A percentile compares a stretch with the other conserved stretches of the same genome.
Conservation (phyloP, 495 filamentous ascomycete species). For the Talaromyces liani region DNA sequence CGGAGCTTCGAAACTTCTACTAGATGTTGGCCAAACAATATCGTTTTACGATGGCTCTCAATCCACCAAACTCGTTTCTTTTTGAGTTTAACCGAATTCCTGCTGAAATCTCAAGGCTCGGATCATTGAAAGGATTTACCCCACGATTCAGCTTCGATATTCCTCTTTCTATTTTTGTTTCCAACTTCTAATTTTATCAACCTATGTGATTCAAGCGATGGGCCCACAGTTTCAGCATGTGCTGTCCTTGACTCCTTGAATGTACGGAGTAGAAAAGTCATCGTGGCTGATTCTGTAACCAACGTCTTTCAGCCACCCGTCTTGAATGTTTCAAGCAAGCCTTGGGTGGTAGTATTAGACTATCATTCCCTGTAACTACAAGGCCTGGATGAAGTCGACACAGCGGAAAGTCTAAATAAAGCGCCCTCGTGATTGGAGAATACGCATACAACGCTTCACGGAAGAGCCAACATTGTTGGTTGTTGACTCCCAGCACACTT, state of each 20-base stretch:
- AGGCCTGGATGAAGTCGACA: neutral
- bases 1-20: neutral
- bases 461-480: neutral
- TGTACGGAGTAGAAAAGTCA: neutral
- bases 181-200: neutral
- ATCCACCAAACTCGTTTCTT: neutral
- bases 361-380: neutral
- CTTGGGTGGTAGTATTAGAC: neutral
- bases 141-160: neutral
- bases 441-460: too few relatives aligned
- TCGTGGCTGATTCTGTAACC: neutral
- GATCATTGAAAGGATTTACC: neutral
- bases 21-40: neutral
- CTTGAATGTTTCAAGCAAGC: neutral
- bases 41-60: neutral
- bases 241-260: neutral
- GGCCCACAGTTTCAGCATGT: neutral
- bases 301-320: neutral
- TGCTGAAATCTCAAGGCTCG: neutral
- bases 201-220: neutral
- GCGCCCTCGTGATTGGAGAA: neutral
- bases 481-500: neutral
- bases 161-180: neutral
- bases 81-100: neutral
- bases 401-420: neutral